Evolutionary conservation across 2,329 filamentous ascomycete genomes (phyloP).

Genomic region (Neophaeococcomyces mojaviensis): DNA sequence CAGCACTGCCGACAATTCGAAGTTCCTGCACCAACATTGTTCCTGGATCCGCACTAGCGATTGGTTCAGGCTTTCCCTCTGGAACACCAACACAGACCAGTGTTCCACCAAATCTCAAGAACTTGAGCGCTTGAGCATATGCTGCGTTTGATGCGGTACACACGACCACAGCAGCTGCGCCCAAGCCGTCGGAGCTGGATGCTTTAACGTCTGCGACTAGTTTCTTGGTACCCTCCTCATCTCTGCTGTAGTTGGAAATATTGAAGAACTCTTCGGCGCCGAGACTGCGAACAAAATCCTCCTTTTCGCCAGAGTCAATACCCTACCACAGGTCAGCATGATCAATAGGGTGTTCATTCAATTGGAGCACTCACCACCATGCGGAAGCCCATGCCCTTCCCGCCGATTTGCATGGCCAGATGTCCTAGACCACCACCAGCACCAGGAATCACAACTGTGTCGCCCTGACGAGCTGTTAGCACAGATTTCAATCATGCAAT

Average conservation of each 20-base stretch:
- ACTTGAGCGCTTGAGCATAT: slow-evolving; percentile 42
- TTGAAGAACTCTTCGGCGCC: slow-evolving; percentile 62
- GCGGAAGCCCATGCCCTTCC: slow-evolving; percentile 53
- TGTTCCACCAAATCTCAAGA: slow-evolving; percentile 44
- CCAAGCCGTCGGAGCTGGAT: slow-evolving; percentile 47
- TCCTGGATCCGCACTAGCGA: slow-evolving; percentile 38
- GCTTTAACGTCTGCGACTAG: slow-evolving; percentile 50
- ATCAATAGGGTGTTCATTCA: neutral
- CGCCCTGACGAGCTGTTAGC: slow-evolving; percentile 5
- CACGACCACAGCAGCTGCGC: slow-evolving; percentile 55
- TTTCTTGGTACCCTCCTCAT: slow-evolving; percentile 39
- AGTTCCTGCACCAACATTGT: slow-evolving; percentile 36
- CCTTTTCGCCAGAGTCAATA: slow-evolving; percentile 57
- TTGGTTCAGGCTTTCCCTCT: slow-evolving; percentile 37
- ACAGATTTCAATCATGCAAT: slow-evolving; percentile 38
- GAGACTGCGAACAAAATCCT: slow-evolving; percentile 48
- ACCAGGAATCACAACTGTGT: slow-evolving; percentile 51
- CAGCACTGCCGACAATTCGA: slow-evolving; percentile 43
- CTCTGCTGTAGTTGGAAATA: slow-evolving; percentile 43
- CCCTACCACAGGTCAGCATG: slow-evolving; percentile 22
- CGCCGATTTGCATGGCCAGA: slow-evolving; percentile 54
- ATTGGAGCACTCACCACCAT: slow-evolving; percentile 43
- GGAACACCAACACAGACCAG: slow-evolving; percentile 48
- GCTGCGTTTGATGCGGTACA: slow-evolving; percentile 45
- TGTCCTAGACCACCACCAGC: slow-evolving; percentile 60